phyloP scores from a whole-genome alignment of 1,284 basidiomycete species.

The Stygiomarasmius scandens region DNA sequence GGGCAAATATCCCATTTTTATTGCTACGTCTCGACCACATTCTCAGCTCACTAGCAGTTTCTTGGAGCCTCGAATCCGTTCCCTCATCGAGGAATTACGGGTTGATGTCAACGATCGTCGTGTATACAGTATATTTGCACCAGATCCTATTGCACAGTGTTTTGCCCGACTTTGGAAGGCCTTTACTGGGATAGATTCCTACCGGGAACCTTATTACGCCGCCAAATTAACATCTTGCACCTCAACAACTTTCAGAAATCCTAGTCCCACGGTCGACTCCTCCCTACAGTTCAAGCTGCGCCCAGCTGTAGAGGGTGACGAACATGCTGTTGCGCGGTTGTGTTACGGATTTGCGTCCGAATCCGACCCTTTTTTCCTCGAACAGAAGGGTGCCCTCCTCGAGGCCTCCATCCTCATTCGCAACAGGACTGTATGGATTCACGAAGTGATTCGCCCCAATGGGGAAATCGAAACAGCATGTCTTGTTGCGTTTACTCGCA shows the following conservation, averaged over 20 bases:
- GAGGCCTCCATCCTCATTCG: slow-evolving; percentile 58
- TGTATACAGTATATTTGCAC: slow-evolving; percentile 70
- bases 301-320: slow-evolving; percentile 46
- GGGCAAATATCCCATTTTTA: slow-evolving; percentile 61
- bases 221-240: slow-evolving; percentile 63
- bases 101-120: slow-evolving; percentile 36
- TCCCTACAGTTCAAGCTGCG: slow-evolving; percentile 41
- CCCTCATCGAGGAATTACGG: slow-evolving; percentile 36
- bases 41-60: slow-evolving; percentile 32
- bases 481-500: slow-evolving; percentile 65
- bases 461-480: slow-evolving; percentile 49
- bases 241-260: slow-evolving; percentile 35
- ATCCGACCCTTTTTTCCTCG: slow-evolving; percentile 57
- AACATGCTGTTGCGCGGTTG: slow-evolving; percentile 43
- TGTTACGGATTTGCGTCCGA: slow-evolving; percentile 59
- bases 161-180: slow-evolving; percentile 55
- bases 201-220: slow-evolving; percentile 59
- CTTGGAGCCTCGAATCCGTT: slow-evolving; percentile 36
- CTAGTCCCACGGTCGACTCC: slow-evolving; percentile 6
- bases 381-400: slow-evolving; percentile 37
- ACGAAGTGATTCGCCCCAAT: slow-evolving; percentile 37
- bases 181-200: slow-evolving; percentile 39
- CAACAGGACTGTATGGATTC: slow-evolving; percentile 62
- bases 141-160: slow-evolving; percentile 44
- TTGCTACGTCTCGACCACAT: slow-evolving; percentile 44